These are phyloP conservation scores for Phaeosphaeria sp. DNA, from an alignment of 2,329 filamentous ascomycete species.

Conservation along the genomic window DNA sequence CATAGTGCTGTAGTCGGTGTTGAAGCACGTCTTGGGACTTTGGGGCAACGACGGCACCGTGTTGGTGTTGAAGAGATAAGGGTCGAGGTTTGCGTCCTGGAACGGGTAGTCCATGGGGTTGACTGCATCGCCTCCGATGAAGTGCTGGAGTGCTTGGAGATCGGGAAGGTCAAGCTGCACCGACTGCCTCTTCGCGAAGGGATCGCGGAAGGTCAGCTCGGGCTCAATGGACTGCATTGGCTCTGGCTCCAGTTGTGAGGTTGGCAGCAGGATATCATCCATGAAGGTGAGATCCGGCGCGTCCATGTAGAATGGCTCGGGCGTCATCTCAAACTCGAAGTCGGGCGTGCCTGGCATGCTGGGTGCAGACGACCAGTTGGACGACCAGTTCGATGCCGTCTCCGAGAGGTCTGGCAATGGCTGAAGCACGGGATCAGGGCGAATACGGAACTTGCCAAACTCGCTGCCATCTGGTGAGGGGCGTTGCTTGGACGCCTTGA, in stretches of 20 bases:
- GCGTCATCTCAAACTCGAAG: slow-evolving; percentile 37
- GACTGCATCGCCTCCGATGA: slow-evolving; percentile 28
- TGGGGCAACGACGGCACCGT: slow-evolving; percentile 20
- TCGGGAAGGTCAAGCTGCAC: slow-evolving; percentile 32
- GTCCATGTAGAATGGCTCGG: slow-evolving; percentile 35
- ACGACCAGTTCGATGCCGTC: slow-evolving; percentile 24
- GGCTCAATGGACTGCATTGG: slow-evolving; percentile 25
- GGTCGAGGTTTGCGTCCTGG: slow-evolving; percentile 20
- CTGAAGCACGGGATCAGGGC: slow-evolving; percentile 27
- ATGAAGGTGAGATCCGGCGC: slow-evolving; percentile 28
- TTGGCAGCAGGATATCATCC: slow-evolving; percentile 27
- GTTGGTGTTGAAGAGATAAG: slow-evolving; percentile 8
- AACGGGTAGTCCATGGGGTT: slow-evolving; percentile 32
- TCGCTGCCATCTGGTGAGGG: slow-evolving; percentile 38
- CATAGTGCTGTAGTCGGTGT: slow-evolving; percentile 20
- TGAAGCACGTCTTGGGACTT: slow-evolving; percentile 21
- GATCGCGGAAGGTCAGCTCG: slow-evolving; percentile 34
- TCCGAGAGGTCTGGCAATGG: slow-evolving; percentile 25
- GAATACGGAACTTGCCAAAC: slow-evolving; percentile 36
- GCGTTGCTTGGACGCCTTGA: slow-evolving; percentile 38
- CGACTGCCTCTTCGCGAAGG: slow-evolving; percentile 34
- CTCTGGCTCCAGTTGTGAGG: slow-evolving; percentile 19
- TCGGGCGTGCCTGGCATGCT: slow-evolving; percentile 34
- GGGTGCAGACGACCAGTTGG: slow-evolving; percentile 34
- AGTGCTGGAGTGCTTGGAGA: slow-evolving; percentile 36